phyloP scores from a whole-genome alignment of 257 asterid genomes.

The Petunia secreta region DNA sequence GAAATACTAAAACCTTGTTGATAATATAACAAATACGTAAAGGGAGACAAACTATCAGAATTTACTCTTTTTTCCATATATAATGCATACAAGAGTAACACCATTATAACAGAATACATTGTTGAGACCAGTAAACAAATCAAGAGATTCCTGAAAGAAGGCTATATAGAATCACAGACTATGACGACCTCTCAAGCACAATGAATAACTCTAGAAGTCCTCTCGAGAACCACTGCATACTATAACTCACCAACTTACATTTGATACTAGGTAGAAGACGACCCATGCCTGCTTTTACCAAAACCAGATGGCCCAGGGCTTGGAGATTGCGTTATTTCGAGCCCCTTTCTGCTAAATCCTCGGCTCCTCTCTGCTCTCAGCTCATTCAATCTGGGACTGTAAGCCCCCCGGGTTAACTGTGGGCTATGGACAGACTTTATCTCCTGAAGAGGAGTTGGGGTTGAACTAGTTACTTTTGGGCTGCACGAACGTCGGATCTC shows the following conservation, averaged over 20 bases:
- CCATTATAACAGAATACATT: neutral
- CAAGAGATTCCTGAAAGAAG: neutral
- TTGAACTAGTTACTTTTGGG: conserved; percentile 73
- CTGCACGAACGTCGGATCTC: conserved; percentile 72
- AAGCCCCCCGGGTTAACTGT: conserved; percentile 39
- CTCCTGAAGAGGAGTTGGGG: conserved; percentile 52
- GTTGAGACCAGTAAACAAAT: neutral
- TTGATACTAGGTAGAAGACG: conserved; percentile 45
- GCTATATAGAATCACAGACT: neutral
- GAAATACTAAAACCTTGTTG: neutral
- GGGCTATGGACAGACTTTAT: conserved; percentile 56
- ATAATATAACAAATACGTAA: too few species aligned
- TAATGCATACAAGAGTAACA: neutral
- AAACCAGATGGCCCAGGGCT: conserved; percentile 64
- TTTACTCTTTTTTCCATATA: neutral
- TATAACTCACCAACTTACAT: conserved; percentile 26
- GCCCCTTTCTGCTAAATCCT: conserved; percentile 39
- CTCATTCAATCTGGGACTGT: conserved; percentile 63
- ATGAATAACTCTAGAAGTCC: conserved; percentile 38
- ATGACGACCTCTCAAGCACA: conserved; percentile 22
- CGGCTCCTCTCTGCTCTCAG: conserved; percentile 52
- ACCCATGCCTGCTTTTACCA: conserved; percentile 46
- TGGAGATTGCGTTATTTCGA: conserved; percentile 57
- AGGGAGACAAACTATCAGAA: neutral
- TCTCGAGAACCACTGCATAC: conserved; percentile 41